Conservation (phyloP, 306 rosid species). For the Corylus heterophylla region DNA sequence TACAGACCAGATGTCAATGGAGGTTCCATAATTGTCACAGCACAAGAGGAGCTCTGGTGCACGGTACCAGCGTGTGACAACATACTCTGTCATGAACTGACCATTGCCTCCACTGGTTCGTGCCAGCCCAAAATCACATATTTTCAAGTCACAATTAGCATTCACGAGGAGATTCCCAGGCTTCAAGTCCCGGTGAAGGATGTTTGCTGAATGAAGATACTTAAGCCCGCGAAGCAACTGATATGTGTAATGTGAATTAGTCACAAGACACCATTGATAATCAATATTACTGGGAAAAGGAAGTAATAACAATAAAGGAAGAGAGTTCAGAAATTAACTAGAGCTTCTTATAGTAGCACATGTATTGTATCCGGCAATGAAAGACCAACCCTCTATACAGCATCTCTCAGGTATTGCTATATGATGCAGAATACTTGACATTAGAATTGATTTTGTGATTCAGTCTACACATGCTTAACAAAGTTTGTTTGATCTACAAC, state of each 20-base stretch:
- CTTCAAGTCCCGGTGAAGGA: conserved; percentile 90
- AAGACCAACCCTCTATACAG: neutral
- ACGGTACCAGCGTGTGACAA: conserved; percentile 93
- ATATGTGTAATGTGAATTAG: conserved; percentile 31
- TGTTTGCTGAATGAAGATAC: conserved; percentile 80
- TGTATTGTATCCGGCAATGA: neutral
- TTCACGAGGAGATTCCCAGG: conserved; percentile 85
- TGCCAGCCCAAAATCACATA: conserved; percentile 88
- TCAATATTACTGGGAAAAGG: neutral
- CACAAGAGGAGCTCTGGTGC: conserved; percentile 86
- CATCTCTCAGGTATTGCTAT: neutral
- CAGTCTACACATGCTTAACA: neutral
- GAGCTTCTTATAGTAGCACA: neutral
- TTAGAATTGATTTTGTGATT: neutral
- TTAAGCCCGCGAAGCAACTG: conserved; percentile 84
- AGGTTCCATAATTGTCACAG: conserved; percentile 82
- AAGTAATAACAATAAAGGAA: neutral
- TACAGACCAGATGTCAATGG: conserved; percentile 90
- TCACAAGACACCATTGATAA: conserved; percentile 11
- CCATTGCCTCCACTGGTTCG: conserved; percentile 62
- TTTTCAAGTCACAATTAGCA: conserved; percentile 76
- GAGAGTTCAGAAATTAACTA: neutral
- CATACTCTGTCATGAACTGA: conserved; percentile 89
- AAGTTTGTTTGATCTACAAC: neutral
- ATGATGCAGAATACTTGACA: too few species aligned